Conservation (phyloP, 2,329 filamentous ascomycete species). For the Epichloe festucae region DNA sequence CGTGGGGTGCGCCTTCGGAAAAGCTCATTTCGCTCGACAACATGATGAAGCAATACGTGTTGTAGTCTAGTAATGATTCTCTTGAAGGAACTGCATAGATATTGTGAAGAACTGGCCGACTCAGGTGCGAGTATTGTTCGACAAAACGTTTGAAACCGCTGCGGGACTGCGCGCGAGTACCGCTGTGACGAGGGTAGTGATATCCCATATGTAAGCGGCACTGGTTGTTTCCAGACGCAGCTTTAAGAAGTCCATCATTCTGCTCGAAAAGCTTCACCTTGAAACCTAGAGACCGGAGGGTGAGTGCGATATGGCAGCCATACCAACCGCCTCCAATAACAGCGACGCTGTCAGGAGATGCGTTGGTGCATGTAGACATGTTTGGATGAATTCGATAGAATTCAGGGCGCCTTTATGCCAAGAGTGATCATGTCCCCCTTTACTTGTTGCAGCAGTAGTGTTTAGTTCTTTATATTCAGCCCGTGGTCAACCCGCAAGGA, state of each 20-base stretch:
- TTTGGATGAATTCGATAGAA: no score
- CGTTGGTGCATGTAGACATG: no score
- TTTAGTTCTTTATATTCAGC: no score
- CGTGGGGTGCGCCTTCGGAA: not conserved
- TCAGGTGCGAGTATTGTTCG: not conserved
- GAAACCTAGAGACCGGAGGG: not conserved
- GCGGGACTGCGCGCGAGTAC: not conserved
- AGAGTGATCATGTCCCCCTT: no score
- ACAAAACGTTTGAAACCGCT: not conserved
- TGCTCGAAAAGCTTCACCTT: not conserved
- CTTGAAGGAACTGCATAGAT: not conserved
- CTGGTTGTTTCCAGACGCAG: not conserved
- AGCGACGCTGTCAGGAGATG: not conserved
- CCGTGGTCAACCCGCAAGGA: no score
- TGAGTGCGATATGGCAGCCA: not conserved
- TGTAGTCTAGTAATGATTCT: not conserved
- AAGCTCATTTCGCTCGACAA: not conserved
- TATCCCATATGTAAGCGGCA: not conserved
- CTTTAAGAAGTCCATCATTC: not conserved
- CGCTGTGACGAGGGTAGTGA: not conserved
- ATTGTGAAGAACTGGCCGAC: not conserved
- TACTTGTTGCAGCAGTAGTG: no score
- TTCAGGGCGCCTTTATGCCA: no score
- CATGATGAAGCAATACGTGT: not conserved
- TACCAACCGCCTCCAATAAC: not conserved